Evolutionary conservation across 257 asterid species (phyloP).

Genomic region (Verbena officinalis): DNA sequence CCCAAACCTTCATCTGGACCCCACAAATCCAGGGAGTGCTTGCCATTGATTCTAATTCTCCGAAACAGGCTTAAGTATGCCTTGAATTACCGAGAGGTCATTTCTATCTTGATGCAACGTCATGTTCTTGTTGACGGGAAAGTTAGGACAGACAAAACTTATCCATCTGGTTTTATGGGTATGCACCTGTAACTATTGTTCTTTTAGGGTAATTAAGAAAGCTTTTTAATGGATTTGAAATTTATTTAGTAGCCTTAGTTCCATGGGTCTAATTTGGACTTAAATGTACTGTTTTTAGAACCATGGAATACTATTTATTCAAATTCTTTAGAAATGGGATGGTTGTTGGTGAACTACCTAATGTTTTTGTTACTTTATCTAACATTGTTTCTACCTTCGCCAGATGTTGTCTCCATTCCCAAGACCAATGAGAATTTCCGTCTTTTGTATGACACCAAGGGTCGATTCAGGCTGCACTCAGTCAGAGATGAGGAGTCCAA

Average conservation of each 20-base stretch:
- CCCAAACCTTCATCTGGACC: slow-evolving; percentile 55
- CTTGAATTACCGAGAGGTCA: slow-evolving; percentile 48
- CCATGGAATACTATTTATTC: too few relatives aligned
- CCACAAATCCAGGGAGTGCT: slow-evolving; percentile 51
- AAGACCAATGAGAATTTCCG: slow-evolving; percentile 62
- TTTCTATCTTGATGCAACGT: slow-evolving; percentile 50
- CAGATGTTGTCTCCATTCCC: slow-evolving; percentile 61
- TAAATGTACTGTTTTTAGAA: too few relatives aligned
- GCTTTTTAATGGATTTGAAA: too few relatives aligned
- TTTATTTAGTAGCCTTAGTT: too few relatives aligned
- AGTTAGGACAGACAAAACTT: slow-evolving; percentile 52
- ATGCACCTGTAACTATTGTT: neutral
- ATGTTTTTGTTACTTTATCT: neutral
- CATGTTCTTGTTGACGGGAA: slow-evolving; percentile 47
- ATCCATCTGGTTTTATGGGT: slow-evolving; percentile 56
- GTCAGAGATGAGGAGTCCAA: slow-evolving; percentile 56
- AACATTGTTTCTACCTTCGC: neutral
- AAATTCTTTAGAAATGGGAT: neutral
- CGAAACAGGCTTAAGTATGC: slow-evolving; percentile 52
- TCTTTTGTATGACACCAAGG: slow-evolving; percentile 52
- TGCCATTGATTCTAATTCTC: slow-evolving; percentile 47
- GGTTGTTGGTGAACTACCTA: neutral
- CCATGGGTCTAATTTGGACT: too few relatives aligned
- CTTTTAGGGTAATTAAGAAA: too few relatives aligned
- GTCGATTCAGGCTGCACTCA: slow-evolving; percentile 46